phyloP scores from a whole-genome alignment of 2,329 filamentous ascomycete genomes.

The Colletotrichum tabaci region DNA sequence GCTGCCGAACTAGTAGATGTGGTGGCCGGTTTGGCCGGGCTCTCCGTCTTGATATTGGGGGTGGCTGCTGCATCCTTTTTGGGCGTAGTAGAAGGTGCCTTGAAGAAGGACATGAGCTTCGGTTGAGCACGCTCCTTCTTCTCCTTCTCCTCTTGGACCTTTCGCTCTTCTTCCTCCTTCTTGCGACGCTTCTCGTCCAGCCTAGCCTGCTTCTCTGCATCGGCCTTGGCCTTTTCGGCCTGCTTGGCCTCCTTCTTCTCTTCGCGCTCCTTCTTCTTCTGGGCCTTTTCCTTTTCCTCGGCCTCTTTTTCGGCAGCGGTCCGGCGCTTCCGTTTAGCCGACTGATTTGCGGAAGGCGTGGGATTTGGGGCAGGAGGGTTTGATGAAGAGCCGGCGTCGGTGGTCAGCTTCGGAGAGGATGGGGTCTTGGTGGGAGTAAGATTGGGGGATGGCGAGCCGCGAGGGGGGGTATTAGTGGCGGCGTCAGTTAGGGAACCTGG shows the following conservation, averaged over 20 bases:
- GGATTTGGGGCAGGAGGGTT: slow-evolving; percentile 36
- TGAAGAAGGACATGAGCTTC: slow-evolving; percentile 61
- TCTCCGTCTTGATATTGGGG: slow-evolving; percentile 19
- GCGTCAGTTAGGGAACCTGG: slow-evolving; percentile 56
- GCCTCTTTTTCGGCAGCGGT: slow-evolving; percentile 59
- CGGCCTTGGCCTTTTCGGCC: slow-evolving; percentile 50
- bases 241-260: slow-evolving; percentile 53
- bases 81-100: slow-evolving; percentile 54
- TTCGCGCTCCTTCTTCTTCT: slow-evolving; percentile 47
- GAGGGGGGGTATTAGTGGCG: slow-evolving; percentile 57
- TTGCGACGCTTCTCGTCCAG: slow-evolving; percentile 63
- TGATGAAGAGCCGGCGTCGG: slow-evolving; percentile 6
- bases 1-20: slow-evolving; percentile 41
- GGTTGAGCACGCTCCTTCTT: slow-evolving; percentile 66
- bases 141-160: slow-evolving; percentile 59
- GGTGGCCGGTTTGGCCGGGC: slow-evolving; percentile 9
- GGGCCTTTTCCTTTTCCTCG: slow-evolving; percentile 49
- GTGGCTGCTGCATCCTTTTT: slow-evolving; percentile 52
- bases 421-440: slow-evolving; percentile 43
- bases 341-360: slow-evolving; percentile 43
- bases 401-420: slow-evolving; percentile 7
- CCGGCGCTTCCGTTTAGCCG: slow-evolving; percentile 60
- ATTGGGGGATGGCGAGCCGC: slow-evolving; percentile 53
- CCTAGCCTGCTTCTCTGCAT: slow-evolving; percentile 55
- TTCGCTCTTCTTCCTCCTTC: slow-evolving; percentile 64